phyloP scores from a whole-genome alignment of 495 filamentous ascomycete genomes.

The Hyaloscypha finlandica region DNA sequence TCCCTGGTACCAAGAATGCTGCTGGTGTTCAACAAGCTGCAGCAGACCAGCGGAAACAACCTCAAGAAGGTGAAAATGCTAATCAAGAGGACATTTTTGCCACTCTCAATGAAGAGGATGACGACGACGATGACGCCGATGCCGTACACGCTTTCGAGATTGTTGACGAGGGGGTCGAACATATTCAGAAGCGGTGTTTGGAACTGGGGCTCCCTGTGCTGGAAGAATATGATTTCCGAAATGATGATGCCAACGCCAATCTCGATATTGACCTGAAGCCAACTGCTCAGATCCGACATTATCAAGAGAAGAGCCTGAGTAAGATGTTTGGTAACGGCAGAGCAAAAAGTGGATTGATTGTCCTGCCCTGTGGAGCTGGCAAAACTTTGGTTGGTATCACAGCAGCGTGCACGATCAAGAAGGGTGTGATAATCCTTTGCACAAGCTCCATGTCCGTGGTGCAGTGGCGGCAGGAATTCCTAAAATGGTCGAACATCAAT shows the following conservation, averaged over 20 bases:
- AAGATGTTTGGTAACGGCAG: slow-evolving; percentile 99
- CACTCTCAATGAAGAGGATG: slow-evolving; percentile 70
- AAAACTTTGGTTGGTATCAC: slow-evolving; percentile 98
- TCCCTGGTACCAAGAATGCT: slow-evolving; percentile 92
- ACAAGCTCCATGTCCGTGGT: slow-evolving; percentile 97
- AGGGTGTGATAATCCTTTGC: slow-evolving; percentile 91
- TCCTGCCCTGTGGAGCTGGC: slow-evolving; percentile 93
- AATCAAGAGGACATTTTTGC: slow-evolving; percentile 56
- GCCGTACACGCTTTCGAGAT: slow-evolving; percentile 98
- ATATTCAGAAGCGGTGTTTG: slow-evolving; percentile 86
- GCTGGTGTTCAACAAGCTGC: slow-evolving; percentile 73
- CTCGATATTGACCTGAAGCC: slow-evolving; percentile 90
- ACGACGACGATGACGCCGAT: slow-evolving; percentile 87
- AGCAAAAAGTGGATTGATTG: slow-evolving; percentile 96
- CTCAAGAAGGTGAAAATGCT: slow-evolving; percentile 35
- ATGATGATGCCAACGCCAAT: slow-evolving; percentile 84
- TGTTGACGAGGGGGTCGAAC: slow-evolving; percentile 70
- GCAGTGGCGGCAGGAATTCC: slow-evolving; percentile 94
- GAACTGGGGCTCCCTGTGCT: slow-evolving; percentile 83
- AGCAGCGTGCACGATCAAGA: slow-evolving; percentile 95
- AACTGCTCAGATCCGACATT: slow-evolving; percentile 80
- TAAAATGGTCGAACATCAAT: slow-evolving; percentile 98
- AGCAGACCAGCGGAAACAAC: slow-evolving; percentile 36
- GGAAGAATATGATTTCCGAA: slow-evolving; percentile 98
- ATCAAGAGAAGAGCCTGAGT: slow-evolving; percentile 94